phyloP scores from a whole-genome alignment of 768 basidiomycete genomes.

The Scleroderma bovista region DNA sequence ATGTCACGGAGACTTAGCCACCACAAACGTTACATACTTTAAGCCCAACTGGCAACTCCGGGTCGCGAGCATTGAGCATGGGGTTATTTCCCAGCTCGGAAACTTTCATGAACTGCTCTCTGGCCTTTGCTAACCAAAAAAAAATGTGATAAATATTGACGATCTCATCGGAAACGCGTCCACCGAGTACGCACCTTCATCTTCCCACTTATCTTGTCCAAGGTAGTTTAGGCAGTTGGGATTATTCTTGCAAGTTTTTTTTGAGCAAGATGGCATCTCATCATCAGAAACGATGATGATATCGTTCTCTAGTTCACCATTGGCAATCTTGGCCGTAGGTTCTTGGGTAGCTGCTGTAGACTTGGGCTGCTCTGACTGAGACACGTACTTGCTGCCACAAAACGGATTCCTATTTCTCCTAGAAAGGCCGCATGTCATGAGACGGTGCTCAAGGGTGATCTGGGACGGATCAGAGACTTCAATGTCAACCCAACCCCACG shows the following conservation, averaged over 20 bases:
- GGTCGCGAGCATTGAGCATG: conserved; percentile 40
- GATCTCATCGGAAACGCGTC: conserved; percentile 5
- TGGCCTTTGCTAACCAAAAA: conserved; percentile 39
- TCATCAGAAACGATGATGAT: conserved; percentile 70
- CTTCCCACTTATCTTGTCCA: conserved; percentile 79
- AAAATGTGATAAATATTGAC: conserved; percentile 9
- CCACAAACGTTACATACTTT: conserved; percentile 42
- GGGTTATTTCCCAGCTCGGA: conserved; percentile 55
- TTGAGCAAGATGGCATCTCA: conserved; percentile 49
- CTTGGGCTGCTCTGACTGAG: conserved; percentile 14
- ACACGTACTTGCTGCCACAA: conserved; percentile 54
- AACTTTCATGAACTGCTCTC: conserved; percentile 46
- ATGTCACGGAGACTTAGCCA: conserved; percentile 1
- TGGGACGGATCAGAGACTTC: conserved; percentile 49
- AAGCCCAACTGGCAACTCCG: conserved; percentile 66
- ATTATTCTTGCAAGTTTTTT: conserved; percentile 65
- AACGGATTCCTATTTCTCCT: conserved; percentile 42
- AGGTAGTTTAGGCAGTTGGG: conserved; percentile 86
- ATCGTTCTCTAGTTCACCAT: conserved; percentile 52
- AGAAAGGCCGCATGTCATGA: conserved; percentile 65
- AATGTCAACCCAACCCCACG: conserved; percentile 82
- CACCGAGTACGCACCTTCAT: conserved; percentile 45
- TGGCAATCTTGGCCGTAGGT: conserved; percentile 12
- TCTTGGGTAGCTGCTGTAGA: conserved; percentile 7
- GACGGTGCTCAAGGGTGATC: conserved; percentile 64